Conservation (phyloP, 441 rosid genomes). For the Gossypium aridum region DNA sequence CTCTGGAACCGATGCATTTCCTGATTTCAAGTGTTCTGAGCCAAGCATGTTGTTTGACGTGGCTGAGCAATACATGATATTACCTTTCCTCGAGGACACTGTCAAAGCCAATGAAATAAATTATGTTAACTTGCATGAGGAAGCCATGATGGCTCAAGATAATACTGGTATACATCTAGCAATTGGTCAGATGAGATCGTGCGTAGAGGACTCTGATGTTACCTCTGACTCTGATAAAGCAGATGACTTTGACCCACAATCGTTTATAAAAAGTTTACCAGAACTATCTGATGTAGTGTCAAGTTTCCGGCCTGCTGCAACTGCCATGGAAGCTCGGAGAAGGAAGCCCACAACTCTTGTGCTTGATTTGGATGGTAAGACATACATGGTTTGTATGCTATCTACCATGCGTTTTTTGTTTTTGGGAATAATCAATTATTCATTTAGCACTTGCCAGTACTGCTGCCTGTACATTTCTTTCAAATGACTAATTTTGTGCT, state of each 20-base stretch:
- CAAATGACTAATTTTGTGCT: not conserved
- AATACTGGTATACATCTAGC: conserved; percentile 54
- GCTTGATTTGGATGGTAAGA: conserved; percentile 96
- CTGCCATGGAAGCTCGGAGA: conserved; percentile 36
- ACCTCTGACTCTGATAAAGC: conserved; percentile 45
- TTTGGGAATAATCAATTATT: not conserved
- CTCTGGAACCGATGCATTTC: conserved; percentile 38
- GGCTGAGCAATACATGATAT: conserved; percentile 64
- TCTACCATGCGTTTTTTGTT: not conserved
- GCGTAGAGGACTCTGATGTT: conserved; percentile 40
- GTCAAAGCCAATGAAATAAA: conserved; percentile 34
- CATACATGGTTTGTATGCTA: not conserved
- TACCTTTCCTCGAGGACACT: conserved; percentile 74
- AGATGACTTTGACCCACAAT: conserved; percentile 78
- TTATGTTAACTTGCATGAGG: conserved; percentile 43
- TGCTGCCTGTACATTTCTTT: not conserved
- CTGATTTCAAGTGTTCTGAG: conserved; percentile 63
- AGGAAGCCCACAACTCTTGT: conserved; percentile 68
- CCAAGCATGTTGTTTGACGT: conserved; percentile 46
- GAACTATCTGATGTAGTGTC: conserved; percentile 80
- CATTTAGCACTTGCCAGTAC: not conserved
- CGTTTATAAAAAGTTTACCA: conserved; percentile 66
- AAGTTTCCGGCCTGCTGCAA: conserved; percentile 36
- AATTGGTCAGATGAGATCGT: conserved; percentile 51
- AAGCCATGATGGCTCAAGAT: conserved; percentile 31